Percentiles rank a stretch among this genome's conserved stretches.
phyloP scores from a whole-genome alignment of 805 yeast species.

The Wickerhamomyces ciferrii region DNA sequence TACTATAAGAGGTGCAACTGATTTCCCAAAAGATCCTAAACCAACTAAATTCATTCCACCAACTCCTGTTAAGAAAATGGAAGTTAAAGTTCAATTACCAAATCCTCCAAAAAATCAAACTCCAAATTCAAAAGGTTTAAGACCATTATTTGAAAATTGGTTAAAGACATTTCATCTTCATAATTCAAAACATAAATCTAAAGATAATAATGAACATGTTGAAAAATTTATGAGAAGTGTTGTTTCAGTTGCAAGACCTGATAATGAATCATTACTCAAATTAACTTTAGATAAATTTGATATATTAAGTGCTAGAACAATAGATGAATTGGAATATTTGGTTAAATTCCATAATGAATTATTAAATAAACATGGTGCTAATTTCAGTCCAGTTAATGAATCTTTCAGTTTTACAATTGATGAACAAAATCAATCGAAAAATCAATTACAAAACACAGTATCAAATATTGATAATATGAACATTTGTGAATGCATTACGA shows the following conservation, averaged over 20 bases:
- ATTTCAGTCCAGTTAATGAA: constrained; percentile 4
- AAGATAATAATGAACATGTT: constrained; percentile 9
- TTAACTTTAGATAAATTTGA: constrained; percentile 44
- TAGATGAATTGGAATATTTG: constrained; percentile 60
- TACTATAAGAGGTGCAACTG: constrained; percentile 19
- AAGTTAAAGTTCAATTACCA: constrained; percentile 28
- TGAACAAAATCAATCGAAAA: not conserved
- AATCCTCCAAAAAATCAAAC: constrained; percentile 15
- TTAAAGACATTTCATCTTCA: constrained; percentile 13
- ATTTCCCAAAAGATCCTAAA: constrained; percentile 42
- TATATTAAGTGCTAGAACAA: constrained; percentile 62
- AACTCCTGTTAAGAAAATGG: constrained; percentile 65
- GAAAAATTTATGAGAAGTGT: constrained; percentile 21
- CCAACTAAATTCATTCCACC: constrained; percentile 48
- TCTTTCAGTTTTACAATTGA: constrained; percentile 18
- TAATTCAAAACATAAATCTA: constrained; percentile 1
- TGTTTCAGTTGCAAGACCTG: constrained; percentile 20
- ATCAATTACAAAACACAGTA: not conserved
- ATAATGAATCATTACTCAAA: constrained; percentile 27
- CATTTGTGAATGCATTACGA: constrained; percentile 20
- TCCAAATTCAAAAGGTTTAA: constrained; percentile 15
- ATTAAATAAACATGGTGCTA: constrained; percentile 18
- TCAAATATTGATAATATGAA: constrained; percentile 24
- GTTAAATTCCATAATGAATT: constrained; percentile 41
- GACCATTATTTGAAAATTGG: constrained; percentile 17